Evolutionary conservation across 2,329 filamentous ascomycete species (phyloP).

Genomic region (Neocucurbitaria cava): DNA sequence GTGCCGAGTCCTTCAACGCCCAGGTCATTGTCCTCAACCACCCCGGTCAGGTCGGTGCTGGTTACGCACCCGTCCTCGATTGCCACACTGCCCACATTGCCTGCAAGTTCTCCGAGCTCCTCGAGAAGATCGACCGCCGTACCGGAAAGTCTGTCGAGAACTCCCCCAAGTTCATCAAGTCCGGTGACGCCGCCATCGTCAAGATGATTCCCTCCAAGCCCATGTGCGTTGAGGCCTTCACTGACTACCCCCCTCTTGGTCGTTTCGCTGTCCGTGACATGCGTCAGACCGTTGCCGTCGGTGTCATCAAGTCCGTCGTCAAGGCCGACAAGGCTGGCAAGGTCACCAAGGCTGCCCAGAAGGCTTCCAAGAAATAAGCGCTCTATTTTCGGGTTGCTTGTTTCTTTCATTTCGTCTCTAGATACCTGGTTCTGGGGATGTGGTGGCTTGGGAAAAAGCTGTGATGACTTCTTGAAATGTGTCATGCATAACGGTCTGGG

Average conservation of each 20-base stretch:
- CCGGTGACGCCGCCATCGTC: slow-evolving; percentile 99
- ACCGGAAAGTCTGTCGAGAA: slow-evolving; percentile 96
- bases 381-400: slow-evolving; percentile 37
- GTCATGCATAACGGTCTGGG: slow-evolving; percentile 48
- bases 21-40: slow-evolving; percentile 99
- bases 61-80: slow-evolving; percentile 98
- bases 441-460: slow-evolving; percentile 47
- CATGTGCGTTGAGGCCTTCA: slow-evolving; percentile 99
- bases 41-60: slow-evolving; percentile 98
- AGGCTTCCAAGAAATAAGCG: slow-evolving; percentile 53
- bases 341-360: slow-evolving; percentile 58
- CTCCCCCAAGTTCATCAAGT: slow-evolving; percentile 99
- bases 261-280: slow-evolving; percentile 99
- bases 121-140: slow-evolving; percentile 99
- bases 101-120: slow-evolving; percentile 99
- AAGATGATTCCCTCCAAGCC: slow-evolving; percentile 99
- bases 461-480: slow-evolving; percentile 42
- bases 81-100: slow-evolving; percentile 99
- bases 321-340: slow-evolving; percentile 59
- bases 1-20: slow-evolving; percentile 93
- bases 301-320: slow-evolving; percentile 80
- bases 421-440: slow-evolving; percentile 48
- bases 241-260: slow-evolving; percentile 98
- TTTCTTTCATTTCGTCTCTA: slow-evolving; percentile 43
- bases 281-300: slow-evolving; percentile 80